Evolutionary conservation across 768 basidiomycete species (phyloP).

Genomic region (Mycena rebaudengoi): DNA sequence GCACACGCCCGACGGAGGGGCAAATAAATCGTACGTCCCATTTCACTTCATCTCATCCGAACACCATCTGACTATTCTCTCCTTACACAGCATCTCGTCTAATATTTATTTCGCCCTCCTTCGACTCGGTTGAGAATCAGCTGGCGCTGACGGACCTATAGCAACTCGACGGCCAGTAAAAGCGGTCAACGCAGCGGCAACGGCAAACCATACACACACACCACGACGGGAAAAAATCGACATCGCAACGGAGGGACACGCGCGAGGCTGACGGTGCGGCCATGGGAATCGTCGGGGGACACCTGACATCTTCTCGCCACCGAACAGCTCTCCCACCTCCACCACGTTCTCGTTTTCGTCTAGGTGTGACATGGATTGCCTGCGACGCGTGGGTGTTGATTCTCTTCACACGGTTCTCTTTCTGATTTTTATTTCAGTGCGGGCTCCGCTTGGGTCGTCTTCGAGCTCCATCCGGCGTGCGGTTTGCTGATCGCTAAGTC

Average conservation of each 20-base stretch:
- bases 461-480: not conserved
- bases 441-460: constrained; percentile 1
- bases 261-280: constrained; percentile 1
- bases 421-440: not conserved
- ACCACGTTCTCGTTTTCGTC: not conserved
- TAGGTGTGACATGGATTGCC: not conserved
- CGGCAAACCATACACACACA: no score
- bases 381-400: not conserved
- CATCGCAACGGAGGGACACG: not conserved
- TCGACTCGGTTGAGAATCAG: no score
- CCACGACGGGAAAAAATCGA: not conserved
- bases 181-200: not conserved
- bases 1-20: no score
- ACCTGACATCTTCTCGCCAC: not conserved
- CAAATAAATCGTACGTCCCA: no score
- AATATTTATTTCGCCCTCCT: no score
- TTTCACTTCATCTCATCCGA: no score
- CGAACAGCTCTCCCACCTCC: not conserved
- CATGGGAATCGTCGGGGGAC: not conserved
- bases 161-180: not conserved
- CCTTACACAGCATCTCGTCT: no score
- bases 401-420: not conserved
- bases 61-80: no score
- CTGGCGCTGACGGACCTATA: no score
- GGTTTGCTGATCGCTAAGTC: not conserved